These are phyloP conservation scores for Russula earlei DNA, from an alignment of 768 basidiomycete species.

Conservation along the genomic window DNA sequence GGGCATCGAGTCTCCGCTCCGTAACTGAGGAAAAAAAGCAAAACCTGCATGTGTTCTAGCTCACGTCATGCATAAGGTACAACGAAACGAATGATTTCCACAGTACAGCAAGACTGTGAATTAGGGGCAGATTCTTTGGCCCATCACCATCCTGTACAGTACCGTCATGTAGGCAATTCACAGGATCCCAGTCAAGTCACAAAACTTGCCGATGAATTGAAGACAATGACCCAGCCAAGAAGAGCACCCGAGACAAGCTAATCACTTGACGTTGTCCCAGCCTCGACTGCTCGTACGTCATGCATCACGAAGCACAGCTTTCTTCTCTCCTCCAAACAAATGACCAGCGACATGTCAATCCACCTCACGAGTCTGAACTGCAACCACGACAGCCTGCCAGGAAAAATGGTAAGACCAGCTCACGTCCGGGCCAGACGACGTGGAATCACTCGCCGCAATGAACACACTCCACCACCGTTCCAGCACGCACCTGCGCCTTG, in stretches of 20 bases:
- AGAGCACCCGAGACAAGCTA: not conserved
- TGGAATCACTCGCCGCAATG: conserved; percentile 72
- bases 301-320: not conserved
- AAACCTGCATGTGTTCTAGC: too few relatives aligned
- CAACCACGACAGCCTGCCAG: conserved; percentile 76
- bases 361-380: conserved; percentile 68
- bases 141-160: too few relatives aligned
- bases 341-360: not conserved
- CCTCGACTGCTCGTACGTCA: not conserved
- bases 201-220: not conserved
- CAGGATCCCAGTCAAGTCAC: too few relatives aligned
- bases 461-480: conserved; percentile 91
- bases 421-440: not conserved
- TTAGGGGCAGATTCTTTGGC: too few relatives aligned
- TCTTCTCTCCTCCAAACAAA: not conserved
- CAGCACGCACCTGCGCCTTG: conserved; percentile 82
- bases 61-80: too few relatives aligned
- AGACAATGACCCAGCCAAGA: not conserved
- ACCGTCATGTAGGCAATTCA: too few relatives aligned
- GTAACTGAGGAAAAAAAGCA: too few relatives aligned
- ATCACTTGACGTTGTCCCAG: not conserved
- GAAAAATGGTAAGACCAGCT: conserved; percentile 13
- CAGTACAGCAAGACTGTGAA: too few relatives aligned
- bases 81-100: too few relatives aligned
- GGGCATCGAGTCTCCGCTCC: too few relatives aligned